A percentile compares a stretch with the other conserved stretches of the same genome.
Evolutionary conservation across 805 yeast genomes (phyloP).

Genomic region (Monosporozyma aquatica): DNA sequence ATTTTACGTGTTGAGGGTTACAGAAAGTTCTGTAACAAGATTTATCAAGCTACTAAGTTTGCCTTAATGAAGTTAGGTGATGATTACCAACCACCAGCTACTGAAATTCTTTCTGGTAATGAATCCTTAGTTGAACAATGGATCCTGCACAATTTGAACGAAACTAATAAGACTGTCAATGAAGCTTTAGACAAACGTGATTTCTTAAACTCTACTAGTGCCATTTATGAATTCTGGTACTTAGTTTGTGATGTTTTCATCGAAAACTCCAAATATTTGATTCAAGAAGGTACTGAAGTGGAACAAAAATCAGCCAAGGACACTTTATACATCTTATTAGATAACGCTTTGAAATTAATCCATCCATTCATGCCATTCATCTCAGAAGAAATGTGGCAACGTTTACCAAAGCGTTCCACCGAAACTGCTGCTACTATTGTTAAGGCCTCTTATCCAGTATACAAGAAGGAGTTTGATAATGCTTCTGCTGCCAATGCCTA

Average conservation of each 20-base stretch:
- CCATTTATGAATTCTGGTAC: constrained; percentile 89
- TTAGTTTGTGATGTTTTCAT: constrained; percentile 96
- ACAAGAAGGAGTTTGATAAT: constrained; percentile 51
- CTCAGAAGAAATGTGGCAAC: constrained; percentile 98
- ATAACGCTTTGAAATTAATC: constrained; percentile 80
- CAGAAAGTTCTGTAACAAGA: constrained; percentile 98
- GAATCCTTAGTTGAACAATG: constrained; percentile 93
- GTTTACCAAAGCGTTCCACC: constrained; percentile 77
- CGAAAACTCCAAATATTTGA: constrained; percentile 90
- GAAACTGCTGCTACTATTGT: constrained; percentile 66
- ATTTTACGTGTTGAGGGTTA: constrained; percentile 96
- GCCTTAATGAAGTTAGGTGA: constrained; percentile 88
- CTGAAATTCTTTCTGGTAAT: constrained; percentile 54
- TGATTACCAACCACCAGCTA: constrained; percentile 74
- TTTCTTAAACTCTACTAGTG: constrained; percentile 78
- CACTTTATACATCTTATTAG: constrained; percentile 86
- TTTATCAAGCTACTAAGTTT: constrained; percentile 96
- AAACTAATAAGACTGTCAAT: constrained; percentile 55
- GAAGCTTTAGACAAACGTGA: constrained; percentile 73
- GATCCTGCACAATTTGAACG: constrained; percentile 81
- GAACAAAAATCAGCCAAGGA: constrained; percentile 88
- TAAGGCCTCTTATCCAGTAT: constrained; percentile 71
- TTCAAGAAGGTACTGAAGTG: constrained; percentile 78
- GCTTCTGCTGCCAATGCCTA: constrained; percentile 62
- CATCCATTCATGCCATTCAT: constrained; percentile 98